These are phyloP conservation scores for Rheum nobile DNA, from an alignment of 148 eudicot genomes.

Conservation along the genomic window DNA sequence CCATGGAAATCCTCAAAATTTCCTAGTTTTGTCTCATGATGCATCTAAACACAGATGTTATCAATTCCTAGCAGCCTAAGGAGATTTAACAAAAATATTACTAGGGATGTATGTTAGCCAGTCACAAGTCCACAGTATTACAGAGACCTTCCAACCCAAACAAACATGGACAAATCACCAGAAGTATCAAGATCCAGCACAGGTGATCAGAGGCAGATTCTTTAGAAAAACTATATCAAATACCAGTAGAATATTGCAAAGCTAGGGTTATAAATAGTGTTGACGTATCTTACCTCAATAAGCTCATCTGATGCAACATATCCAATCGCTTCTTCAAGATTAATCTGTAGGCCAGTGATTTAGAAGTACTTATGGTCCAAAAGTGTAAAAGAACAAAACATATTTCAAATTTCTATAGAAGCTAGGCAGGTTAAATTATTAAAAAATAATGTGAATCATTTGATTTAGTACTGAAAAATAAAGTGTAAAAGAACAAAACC, in stretches of 20 bases:
- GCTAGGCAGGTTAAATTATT: background rate
- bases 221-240: background rate
- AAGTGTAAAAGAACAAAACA: background rate
- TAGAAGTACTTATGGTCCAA: background rate
- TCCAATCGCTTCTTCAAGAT: slow-evolving; percentile 95
- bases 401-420: background rate
- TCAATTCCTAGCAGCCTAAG: background rate
- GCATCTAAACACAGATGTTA: background rate
- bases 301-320: slow-evolving; percentile 95
- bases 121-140: background rate
- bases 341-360: slow-evolving; percentile 36
- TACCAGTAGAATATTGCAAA: background rate
- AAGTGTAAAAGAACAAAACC: too few relatives aligned
- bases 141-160: background rate
- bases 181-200: background rate
- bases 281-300: slow-evolving; percentile 56
- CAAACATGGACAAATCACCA: background rate
- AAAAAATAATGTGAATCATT: background rate
- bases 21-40: background rate
- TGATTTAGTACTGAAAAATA: background rate
- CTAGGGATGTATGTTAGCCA: background rate
- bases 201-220: background rate
- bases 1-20: background rate
- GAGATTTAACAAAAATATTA: background rate
- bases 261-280: background rate